Base-by-base conservation (phyloP, 306 rosid genomes). In the Luffa aegyptiaca region DNA sequence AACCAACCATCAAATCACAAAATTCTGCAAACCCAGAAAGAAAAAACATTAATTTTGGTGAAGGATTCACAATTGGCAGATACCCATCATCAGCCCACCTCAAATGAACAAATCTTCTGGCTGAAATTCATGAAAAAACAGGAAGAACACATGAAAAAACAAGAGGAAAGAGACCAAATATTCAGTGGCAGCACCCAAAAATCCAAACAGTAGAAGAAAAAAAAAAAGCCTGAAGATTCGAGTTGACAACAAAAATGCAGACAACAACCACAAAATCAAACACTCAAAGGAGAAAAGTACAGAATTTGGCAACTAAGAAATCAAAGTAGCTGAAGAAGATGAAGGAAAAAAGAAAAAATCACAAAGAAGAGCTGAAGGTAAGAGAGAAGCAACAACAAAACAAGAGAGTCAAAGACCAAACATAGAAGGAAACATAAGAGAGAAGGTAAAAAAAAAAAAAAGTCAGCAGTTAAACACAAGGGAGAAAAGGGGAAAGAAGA, bases 81-180 rank as follows among this genome's bases (percentile, higher is more conserved):
- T 21, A 45, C 9, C 82, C 79, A 78, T 84, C 49, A 75, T 78
- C 77, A 84, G 83, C 86, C 87, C 59, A 76, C 78, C 53, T 83
- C 84, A 84, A 83, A 80, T 61, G 80, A 87, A 81, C 84, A 80
- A 7, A 70, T 71, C 65, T 80, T 78, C 58, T 58, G 71, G 82
- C 66, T 26, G 75, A 77, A 83, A 78, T 80, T 55, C 49, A 61
- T 46, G 44, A 44, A 81, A 35, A 81, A 81, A 17, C 72, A 39
- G 62, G 36, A 70, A 35, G 63, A 81, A 71, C 80, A 78, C 83
- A 79, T 75, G 80, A 79, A 68, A 73, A 20, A 59, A 63, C 16
- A 6, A 51, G 14, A 39, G 57, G 46, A 44, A 3, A 61, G 79
- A 76, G 59, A 20, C 42, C 62, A 81, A 31, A 56, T 59, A 82